These are phyloP conservation scores for Neurospora sp. DNA, from an alignment of 495 filamentous ascomycete species.

Conservation along the genomic window DNA sequence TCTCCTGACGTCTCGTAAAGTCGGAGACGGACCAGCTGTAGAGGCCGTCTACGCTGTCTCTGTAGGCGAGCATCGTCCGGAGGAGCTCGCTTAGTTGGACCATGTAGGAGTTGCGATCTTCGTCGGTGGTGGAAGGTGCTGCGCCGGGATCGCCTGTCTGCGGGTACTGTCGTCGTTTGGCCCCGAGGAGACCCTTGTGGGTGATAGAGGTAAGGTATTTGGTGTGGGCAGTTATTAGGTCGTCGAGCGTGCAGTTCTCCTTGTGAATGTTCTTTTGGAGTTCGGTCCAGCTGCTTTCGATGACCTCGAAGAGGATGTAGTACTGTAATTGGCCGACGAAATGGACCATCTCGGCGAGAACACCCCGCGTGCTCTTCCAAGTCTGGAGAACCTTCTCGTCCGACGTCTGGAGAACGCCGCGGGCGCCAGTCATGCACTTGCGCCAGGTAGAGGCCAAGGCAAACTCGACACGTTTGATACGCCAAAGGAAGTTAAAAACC, in stretches of 20 bases:
- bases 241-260: conserved; percentile 82
- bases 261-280: conserved; percentile 70
- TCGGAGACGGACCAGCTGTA: conserved; percentile 91
- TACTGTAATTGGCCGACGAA: conserved; percentile 96
- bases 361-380: conserved; percentile 84
- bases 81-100: conserved; percentile 84
- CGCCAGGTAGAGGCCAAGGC: conserved; percentile 84
- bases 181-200: conserved; percentile 87
- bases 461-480: conserved; percentile 96
- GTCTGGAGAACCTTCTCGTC: conserved; percentile 65
- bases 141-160: conserved; percentile 6
- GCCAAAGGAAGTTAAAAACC: conserved; percentile 99
- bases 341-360: conserved; percentile 94
- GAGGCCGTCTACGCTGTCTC: conserved; percentile 85
- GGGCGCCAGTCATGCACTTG: conserved; percentile 88
- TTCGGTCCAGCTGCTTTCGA: conserved; percentile 86
- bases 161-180: conserved; percentile 38
- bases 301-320: conserved; percentile 98
- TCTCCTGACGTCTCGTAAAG: conserved; percentile 83
- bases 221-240: conserved; percentile 85
- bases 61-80: conserved; percentile 88
- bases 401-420: conserved; percentile 80
- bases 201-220: conserved; percentile 89
- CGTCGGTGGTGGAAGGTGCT: conserved; percentile 26
- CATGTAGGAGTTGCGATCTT: conserved; percentile 75